Conservation (phyloP, 768 basidiomycete genomes). For the Calocybe cyanea region DNA sequence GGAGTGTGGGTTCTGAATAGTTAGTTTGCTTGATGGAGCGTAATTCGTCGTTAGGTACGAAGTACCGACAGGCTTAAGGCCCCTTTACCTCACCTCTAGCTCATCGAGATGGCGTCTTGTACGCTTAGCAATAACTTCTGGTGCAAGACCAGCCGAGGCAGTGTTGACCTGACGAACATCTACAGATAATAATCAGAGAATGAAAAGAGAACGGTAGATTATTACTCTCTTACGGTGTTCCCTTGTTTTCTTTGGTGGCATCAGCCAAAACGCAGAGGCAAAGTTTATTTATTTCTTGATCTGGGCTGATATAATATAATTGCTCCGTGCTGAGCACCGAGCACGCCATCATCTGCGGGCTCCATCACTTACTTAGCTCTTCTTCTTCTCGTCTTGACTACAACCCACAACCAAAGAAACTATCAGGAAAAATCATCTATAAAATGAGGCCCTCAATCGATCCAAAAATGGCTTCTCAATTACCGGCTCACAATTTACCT, state of each 20-base stretch:
- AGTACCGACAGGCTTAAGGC: not conserved
- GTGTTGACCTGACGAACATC: constrained; percentile 51
- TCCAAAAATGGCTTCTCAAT: constrained; percentile 28
- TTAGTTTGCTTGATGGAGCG: constrained; percentile 63
- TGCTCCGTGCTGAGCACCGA: constrained; percentile 16
- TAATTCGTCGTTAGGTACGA: constrained; percentile 8
- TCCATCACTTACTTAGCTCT: constrained; percentile 3
- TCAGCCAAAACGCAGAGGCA: too few species aligned
- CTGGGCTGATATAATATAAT: not conserved
- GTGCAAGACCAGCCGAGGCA: constrained; percentile 41
- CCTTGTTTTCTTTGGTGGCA: constrained; percentile 47
- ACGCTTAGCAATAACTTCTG: constrained; percentile 71
- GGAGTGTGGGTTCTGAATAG: constrained; percentile 57
- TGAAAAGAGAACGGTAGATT: constrained; percentile 1
- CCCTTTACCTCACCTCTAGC: constrained; percentile 56
- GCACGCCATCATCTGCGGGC: constrained; percentile 22
- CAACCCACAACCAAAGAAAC: not conserved
- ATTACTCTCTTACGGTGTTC: constrained; percentile 38
- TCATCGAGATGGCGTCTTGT: constrained; percentile 78
- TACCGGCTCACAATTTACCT: constrained; percentile 52
- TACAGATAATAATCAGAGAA: constrained; percentile 16
- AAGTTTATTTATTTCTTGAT: too few species aligned
- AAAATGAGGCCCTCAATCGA: constrained; percentile 36
- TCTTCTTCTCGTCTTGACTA: constrained; percentile 4
- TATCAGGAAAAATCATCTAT: too few species aligned